Percentiles rank a stretch among this genome's conserved stretches.
These are phyloP conservation scores for Trypanosoma conorhini DNA, from an alignment of 208 protist species.

Conservation along the genomic window DNA sequence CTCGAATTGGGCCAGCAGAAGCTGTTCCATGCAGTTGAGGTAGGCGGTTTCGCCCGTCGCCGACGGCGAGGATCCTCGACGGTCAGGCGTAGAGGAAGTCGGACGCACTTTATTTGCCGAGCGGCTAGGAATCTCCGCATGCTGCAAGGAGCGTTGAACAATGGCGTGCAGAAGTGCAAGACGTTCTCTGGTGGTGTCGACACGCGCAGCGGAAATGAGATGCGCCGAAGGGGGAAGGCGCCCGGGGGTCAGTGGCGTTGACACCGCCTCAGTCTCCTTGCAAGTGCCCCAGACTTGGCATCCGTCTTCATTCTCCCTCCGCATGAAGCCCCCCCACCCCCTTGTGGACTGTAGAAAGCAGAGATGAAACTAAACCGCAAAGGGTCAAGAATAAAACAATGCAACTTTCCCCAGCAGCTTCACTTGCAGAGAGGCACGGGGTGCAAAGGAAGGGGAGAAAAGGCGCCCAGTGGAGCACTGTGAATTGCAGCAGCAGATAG, in stretches of 20 bases:
- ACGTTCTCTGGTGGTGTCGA: slow-evolving; percentile 2
- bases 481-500: neutral
- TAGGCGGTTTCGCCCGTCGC: neutral
- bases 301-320: too few species aligned
- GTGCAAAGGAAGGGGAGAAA: neutral
- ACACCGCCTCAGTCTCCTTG: neutral
- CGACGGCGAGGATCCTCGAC: neutral
- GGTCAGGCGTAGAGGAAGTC: too few species aligned
- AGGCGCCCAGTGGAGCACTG: neutral
- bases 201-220: neutral
- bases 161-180: slow-evolving; percentile 13
- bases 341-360: too few species aligned
- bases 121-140: slow-evolving; percentile 16
- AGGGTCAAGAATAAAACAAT: neutral
- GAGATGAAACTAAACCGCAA: too few species aligned
- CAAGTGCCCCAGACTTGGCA: too few species aligned
- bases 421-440: too few species aligned
- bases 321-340: too few species aligned
- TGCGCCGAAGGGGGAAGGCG: neutral
- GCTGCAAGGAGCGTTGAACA: slow-evolving; percentile 16
- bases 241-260: neutral
- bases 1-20: slow-evolving; percentile 24
- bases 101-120: neutral
- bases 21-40: slow-evolving; percentile 18
- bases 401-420: too few species aligned